A percentile compares a stretch with the other conserved stretches of the same genome.
These are phyloP conservation scores for Trichoderma guizhouense DNA, from an alignment of 2,329 filamentous ascomycete species.

Conservation along the genomic window DNA sequence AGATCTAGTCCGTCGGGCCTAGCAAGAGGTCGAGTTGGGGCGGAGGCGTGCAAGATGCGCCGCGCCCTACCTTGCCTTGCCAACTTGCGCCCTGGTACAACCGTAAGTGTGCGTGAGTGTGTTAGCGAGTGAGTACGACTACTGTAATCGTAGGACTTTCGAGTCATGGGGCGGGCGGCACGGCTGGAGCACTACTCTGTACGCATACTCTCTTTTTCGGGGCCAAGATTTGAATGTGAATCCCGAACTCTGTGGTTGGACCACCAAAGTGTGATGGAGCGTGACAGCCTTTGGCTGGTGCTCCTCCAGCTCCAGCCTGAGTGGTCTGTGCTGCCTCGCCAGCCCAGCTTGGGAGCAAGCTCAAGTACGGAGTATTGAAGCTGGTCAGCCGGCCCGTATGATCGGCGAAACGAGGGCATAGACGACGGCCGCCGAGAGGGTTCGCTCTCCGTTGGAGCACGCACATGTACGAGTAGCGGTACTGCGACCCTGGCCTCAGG, in stretches of 20 bases:
- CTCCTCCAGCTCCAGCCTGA: background rate
- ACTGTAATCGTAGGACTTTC: background rate
- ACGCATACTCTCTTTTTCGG: background rate
- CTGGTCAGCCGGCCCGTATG: background rate
- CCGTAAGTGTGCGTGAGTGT: background rate
- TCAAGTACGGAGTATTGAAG: background rate
- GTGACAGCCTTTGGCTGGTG: background rate
- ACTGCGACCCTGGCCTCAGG: background rate
- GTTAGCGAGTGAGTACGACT: background rate
- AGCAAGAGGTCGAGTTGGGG: background rate
- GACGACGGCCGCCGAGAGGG: background rate
- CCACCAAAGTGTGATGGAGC: background rate
- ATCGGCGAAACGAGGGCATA: background rate
- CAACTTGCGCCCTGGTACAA: background rate
- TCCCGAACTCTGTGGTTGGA: background rate
- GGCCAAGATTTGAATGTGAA: background rate
- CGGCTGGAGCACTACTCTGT: background rate
- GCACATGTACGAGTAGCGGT: background rate
- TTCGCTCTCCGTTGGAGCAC: background rate
- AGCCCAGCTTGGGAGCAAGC: background rate
- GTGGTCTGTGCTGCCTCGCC: slow-evolving; percentile 6
- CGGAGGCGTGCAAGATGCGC: background rate
- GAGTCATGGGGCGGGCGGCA: background rate
- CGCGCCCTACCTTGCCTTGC: background rate
- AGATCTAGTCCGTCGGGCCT: background rate